Base-by-base conservation (phyloP, 1,139 yeast species). In the Williopsis jadinii region DNA sequence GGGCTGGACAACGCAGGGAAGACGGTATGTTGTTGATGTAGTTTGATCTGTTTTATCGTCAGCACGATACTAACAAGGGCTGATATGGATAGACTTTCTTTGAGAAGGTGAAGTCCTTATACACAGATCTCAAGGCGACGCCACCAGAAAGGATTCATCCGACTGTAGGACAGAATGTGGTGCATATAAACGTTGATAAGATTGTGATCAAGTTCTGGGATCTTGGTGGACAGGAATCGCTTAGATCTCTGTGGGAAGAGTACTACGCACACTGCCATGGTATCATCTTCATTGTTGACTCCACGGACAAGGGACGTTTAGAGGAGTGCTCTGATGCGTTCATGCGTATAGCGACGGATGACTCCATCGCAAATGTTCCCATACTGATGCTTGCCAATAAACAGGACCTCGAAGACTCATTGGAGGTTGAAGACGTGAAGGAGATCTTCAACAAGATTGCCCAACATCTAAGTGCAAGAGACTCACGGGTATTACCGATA, bases 1-100 rank as follows among this genome's bases (percentile, higher is more conserved):
- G 98, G 98, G 13, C 73, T 92, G 36, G 97, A 92, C 62, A 88
- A 90, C 67, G 96, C 97, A 0, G 98, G 98, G 3, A 92, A 92
- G 60, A 90, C 97, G 48, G 47, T 44, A 14, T 13, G 15, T 30
- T 13, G 13, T n/a, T 30, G 10, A 26, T n/a, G 46, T 35, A 9
- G 14, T 24, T 14, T 15, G 11, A 2, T 24, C 13, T 27, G 10
- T 30, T n/a, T 3, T 3, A 3, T 34, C 4, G 24, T 19, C 6
- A 5, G 6, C 24, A 19, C 24, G 24, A 19, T 19, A 19, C 24
- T 19, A 19, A 19, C 24, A 19, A 5, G 6, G 24, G 8, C 8
- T n/a, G 11, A 28, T 28, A 9, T n/a, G 12, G 8, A 5, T 28
- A 44, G 47, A 84, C 95, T 0, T 75, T 84, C 49, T 61, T 85